Evolutionary conservation across 495 filamentous ascomycete species (phyloP).

Genomic region (Aspergillus carlsbadensis): DNA sequence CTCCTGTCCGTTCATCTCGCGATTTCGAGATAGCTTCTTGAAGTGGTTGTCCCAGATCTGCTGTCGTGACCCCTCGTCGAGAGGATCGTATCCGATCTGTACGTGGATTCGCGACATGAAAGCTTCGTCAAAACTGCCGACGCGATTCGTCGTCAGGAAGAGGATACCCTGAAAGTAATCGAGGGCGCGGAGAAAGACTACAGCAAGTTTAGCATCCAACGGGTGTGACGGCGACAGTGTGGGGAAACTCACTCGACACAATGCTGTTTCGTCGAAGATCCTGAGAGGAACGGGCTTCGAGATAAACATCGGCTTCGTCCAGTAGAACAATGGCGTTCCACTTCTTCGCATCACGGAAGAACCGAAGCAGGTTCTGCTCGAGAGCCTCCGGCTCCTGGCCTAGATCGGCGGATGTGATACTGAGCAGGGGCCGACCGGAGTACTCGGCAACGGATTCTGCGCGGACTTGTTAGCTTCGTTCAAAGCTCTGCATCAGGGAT

Average conservation of each 20-base stretch:
- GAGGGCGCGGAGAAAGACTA: not conserved
- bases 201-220: not conserved
- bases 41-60: not conserved
- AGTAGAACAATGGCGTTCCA: constrained; percentile 27
- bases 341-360: constrained; percentile 12
- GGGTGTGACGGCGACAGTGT: not conserved
- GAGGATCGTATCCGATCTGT: not conserved
- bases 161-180: not conserved
- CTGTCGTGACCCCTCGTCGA: not conserved
- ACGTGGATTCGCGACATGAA: constrained; percentile 2
- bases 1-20: not conserved
- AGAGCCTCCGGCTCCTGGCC: constrained; percentile 11
- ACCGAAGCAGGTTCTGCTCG: constrained; percentile 11
- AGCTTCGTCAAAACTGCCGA: not conserved
- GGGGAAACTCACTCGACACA: constrained; percentile 37
- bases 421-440: constrained; percentile 10
- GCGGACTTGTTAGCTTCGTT: too few species aligned
- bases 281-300: constrained; percentile 20
- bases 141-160: not conserved
- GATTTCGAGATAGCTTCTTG: not conserved
- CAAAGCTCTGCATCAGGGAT: too few species aligned
- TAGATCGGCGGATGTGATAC: constrained; percentile 18
- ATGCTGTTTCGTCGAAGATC: constrained; percentile 56
- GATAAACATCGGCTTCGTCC: constrained; percentile 30
- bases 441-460: constrained; percentile 16